Evolutionary conservation across 805 yeast genomes (phyloP).

Genomic region (Schwanniomyces vanrijiae): DNA sequence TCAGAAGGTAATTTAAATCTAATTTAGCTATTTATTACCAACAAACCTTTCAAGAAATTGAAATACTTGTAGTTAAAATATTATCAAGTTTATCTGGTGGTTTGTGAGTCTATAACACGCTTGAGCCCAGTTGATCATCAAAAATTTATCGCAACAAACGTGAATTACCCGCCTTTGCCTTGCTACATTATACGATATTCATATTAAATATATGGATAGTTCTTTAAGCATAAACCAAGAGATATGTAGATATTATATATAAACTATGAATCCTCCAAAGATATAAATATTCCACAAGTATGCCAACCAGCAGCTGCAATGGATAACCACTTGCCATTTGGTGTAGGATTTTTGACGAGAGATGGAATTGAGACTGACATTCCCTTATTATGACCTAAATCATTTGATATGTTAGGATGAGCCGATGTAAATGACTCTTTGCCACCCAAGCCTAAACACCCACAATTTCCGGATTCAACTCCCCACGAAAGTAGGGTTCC

Average conservation of each 20-base stretch:
- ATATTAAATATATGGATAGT: too few relatives aligned
- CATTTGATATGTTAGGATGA: constrained; percentile 13
- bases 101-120: neutral
- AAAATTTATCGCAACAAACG: constrained; percentile 1
- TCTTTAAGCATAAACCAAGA: neutral
- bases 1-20: neutral
- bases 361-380: constrained; percentile 18
- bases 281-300: constrained; percentile 54
- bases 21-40: neutral
- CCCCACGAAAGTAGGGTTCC: constrained; percentile 73
- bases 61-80: neutral
- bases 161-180: neutral
- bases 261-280: neutral
- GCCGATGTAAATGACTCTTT: constrained; percentile 10
- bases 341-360: constrained; percentile 17
- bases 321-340: constrained; percentile 49
- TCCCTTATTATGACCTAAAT: constrained; percentile 33
- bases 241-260: neutral
- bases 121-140: constrained; percentile 1
- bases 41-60: neutral
- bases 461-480: constrained; percentile 57
- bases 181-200: neutral
- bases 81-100: neutral
- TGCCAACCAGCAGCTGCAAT: constrained; percentile 84
- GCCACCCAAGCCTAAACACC: constrained; percentile 66